Evolutionary conservation across 2,329 filamentous ascomycete species (phyloP).

Genomic region (Eutypa lata): DNA sequence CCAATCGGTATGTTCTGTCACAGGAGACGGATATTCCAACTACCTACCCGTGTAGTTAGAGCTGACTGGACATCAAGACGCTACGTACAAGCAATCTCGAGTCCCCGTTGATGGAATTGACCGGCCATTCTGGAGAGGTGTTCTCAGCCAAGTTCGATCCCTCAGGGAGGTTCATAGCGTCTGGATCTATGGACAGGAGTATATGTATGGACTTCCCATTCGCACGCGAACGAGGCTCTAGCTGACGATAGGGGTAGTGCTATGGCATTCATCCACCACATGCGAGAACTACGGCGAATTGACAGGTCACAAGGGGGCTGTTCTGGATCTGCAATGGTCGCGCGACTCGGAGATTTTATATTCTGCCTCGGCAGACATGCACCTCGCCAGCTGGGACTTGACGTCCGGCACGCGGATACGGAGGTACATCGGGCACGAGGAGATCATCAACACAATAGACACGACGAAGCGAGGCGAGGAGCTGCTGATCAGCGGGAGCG

Average conservation of each 20-base stretch:
- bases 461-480: slow-evolving; percentile 88
- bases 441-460: slow-evolving; percentile 90
- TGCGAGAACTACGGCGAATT: slow-evolving; percentile 93
- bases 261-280: slow-evolving; percentile 89
- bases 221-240: not conserved
- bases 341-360: slow-evolving; percentile 88
- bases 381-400: slow-evolving; percentile 90
- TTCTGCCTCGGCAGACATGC: slow-evolving; percentile 90
- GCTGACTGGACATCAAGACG: slow-evolving; percentile 47
- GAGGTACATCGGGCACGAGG: slow-evolving; percentile 87
- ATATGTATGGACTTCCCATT: slow-evolving; percentile 61
- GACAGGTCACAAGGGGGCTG: slow-evolving; percentile 83
- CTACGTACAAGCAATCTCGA: slow-evolving; percentile 79
- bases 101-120: slow-evolving; percentile 91
- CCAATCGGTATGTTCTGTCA: slow-evolving; percentile 43
- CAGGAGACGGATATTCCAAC: not conserved
- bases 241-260: slow-evolving; percentile 51
- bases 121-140: slow-evolving; percentile 79
- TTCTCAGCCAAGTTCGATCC: slow-evolving; percentile 90
- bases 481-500: slow-evolving; percentile 83
- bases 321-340: slow-evolving; percentile 94
- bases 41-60: not conserved
- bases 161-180: slow-evolving; percentile 83
- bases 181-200: slow-evolving; percentile 89
- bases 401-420: slow-evolving; percentile 91